Conservation (phyloP, 1,284 basidiomycete species). For the Ustilago bromivora region DNA sequence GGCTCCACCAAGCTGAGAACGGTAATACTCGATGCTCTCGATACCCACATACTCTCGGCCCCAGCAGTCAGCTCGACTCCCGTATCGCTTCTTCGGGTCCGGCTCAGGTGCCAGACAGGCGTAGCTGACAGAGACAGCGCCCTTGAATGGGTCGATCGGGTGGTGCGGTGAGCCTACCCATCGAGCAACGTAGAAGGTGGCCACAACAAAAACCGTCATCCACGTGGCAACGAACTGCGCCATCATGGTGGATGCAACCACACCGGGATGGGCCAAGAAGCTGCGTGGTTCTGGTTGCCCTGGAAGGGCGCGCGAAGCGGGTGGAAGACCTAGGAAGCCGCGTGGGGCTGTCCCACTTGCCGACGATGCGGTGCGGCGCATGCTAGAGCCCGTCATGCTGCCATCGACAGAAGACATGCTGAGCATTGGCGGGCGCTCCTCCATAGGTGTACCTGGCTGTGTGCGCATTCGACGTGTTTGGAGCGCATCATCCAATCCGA, state of each 20-base stretch:
- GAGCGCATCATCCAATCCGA: slow-evolving; percentile 65
- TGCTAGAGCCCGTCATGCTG: slow-evolving; percentile 7
- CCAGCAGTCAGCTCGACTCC: slow-evolving; percentile 58
- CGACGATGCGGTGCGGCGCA: slow-evolving; percentile 30
- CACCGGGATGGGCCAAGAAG: slow-evolving; percentile 67
- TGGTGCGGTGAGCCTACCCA: slow-evolving; percentile 67
- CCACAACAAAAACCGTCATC: slow-evolving; percentile 56
- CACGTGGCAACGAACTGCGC: slow-evolving; percentile 61
- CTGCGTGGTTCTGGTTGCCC: slow-evolving; percentile 55
- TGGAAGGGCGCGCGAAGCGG: slow-evolving; percentile 31
- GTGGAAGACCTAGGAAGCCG: slow-evolving; percentile 44
- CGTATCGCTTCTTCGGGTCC: slow-evolving; percentile 62
- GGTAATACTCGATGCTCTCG: slow-evolving; percentile 58
- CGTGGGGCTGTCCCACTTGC: slow-evolving; percentile 32
- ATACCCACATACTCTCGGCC: slow-evolving; percentile 64
- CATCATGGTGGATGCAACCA: slow-evolving; percentile 69
- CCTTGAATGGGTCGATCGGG: slow-evolving; percentile 67
- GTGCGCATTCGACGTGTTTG: slow-evolving; percentile 48
- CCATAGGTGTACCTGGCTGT: slow-evolving; percentile 53
- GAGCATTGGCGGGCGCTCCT: slow-evolving; percentile 31
- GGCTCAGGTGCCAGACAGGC: slow-evolving; percentile 60
- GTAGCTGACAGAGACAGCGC: slow-evolving; percentile 63
- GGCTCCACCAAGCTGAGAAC: slow-evolving; percentile 50
- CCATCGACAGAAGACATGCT: slow-evolving; percentile 26
- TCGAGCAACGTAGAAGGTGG: slow-evolving; percentile 66